A percentile compares a stretch with the other conserved stretches of the same genome.
Conservation (phyloP, 2,329 filamentous ascomycete genomes). For the Paecilomyces formosus region DNA sequence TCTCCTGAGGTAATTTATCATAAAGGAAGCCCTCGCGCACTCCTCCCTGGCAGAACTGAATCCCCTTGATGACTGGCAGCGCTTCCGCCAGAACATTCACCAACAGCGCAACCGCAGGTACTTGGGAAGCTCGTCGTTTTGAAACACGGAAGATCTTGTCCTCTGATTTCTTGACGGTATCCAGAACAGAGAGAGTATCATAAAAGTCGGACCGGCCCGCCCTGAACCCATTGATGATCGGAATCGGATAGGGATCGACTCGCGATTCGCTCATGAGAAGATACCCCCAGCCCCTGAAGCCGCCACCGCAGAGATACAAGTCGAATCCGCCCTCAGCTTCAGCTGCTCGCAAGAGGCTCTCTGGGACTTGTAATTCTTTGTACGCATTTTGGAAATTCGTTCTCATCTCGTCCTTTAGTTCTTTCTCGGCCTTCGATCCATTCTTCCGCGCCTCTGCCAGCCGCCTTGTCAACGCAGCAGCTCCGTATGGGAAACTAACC, state of each 20-base stretch:
- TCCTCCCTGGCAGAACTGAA: constrained; percentile 80
- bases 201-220: constrained; percentile 57
- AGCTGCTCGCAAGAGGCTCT: constrained; percentile 39
- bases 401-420: constrained; percentile 49
- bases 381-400: constrained; percentile 55
- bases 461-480: background rate
- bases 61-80: constrained; percentile 62
- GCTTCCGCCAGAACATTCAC: constrained; percentile 66
- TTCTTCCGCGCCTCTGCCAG: background rate
- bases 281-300: constrained; percentile 85
- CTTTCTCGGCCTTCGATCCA: constrained; percentile 36
- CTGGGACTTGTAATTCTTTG: constrained; percentile 48
- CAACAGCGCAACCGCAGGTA: constrained; percentile 74
- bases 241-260: constrained; percentile 72
- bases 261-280: constrained; percentile 73
- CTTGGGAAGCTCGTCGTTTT: constrained; percentile 68
- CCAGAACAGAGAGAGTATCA: constrained; percentile 40
- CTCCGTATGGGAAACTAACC: constrained; percentile 24
- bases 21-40: constrained; percentile 79
- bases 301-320: constrained; percentile 81
- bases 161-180: constrained; percentile 28
- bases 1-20: constrained; percentile 53
- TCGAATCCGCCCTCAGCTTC: constrained; percentile 49
- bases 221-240: constrained; percentile 72
- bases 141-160: constrained; percentile 63